Evolutionary conservation across 495 filamentous ascomycete genomes (phyloP), one percentile per base, ranked within the genome.

Genomic region (Penicillium canariense): DNA sequence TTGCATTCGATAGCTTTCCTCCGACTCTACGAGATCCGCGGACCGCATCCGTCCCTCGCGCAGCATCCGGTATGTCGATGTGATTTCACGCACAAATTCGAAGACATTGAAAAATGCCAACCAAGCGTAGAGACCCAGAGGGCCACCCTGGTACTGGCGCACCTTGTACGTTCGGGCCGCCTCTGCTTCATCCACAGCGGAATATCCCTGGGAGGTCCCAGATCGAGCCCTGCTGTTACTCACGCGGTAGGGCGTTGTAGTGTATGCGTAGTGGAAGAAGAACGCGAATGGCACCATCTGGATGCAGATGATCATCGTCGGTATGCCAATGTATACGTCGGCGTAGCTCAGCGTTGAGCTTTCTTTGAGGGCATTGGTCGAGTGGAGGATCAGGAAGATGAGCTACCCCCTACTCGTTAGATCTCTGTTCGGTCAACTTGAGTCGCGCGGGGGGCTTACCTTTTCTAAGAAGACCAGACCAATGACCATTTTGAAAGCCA

Each of bases 221-320:
- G 5, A 6, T 4, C 26, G 23, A 25, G 14, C 25, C 2, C n/a
- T 42, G 20, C 28, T 23, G 4, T 22, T 12, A 6, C 14, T 9
- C 18, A 52, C 20, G 5, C 38, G 20, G 38, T 72, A 72, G 1
- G 62, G 63, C 14, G 43, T 57, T 11, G 53, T 50, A 30, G 47
- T 53, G 53, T 70, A 75, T 3, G 71, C 65, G 25, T 59, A 70
- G 50, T 58, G 61, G 43, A 73, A 63, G 32, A 72, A 65, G 27
- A 69, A 20, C 17, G 67, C 59, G 39, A 73, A 68, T 3, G 66
- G 57, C 1, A 73, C 62, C 67, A 73, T 67, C 39, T 72, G 67
- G 35, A 69, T 35, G 38, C 67, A 73, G 26, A 70, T 67, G 15
- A 73, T 51, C 52, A 75, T 54, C 8, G 51, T 64, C 0, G 67